phyloP scores from a whole-genome alignment of 805 yeast species.

The Saccharomyces paradoxus region DNA sequence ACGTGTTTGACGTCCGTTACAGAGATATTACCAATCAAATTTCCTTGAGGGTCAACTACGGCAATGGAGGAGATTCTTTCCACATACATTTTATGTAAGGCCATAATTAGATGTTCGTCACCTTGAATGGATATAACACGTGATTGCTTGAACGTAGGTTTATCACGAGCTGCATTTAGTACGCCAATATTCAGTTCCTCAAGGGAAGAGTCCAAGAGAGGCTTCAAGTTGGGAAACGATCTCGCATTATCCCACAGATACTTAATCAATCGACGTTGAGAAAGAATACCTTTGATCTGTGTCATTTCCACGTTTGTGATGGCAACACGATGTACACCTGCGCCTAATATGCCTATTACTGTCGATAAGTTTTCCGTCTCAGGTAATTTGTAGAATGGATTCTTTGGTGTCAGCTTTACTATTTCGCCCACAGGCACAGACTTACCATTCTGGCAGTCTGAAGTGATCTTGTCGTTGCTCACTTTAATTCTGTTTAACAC shows the following conservation, averaged over 20 bases:
- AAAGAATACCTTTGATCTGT: slow-evolving; percentile 69
- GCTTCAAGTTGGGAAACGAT: slow-evolving; percentile 71
- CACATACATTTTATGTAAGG: slow-evolving; percentile 72
- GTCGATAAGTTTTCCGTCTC: slow-evolving; percentile 57
- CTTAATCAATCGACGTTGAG: slow-evolving; percentile 79
- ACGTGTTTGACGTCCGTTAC: slow-evolving; percentile 88
- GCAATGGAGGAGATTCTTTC: slow-evolving; percentile 84
- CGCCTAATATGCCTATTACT: slow-evolving; percentile 78
- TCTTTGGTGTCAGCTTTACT: slow-evolving; percentile 71
- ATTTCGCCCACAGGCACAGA: slow-evolving; percentile 86
- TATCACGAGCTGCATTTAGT: slow-evolving; percentile 23
- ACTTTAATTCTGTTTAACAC: slow-evolving; percentile 63
- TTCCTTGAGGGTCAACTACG: slow-evolving; percentile 69
- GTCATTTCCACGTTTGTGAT: slow-evolving; percentile 48
- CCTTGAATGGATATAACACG: slow-evolving; percentile 74
- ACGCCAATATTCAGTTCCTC: slow-evolving; percentile 70
- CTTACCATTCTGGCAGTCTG: slow-evolving; percentile 69
- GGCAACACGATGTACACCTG: slow-evolving; percentile 90
- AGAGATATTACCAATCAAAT: slow-evolving; percentile 82
- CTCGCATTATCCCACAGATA: slow-evolving; percentile 91
- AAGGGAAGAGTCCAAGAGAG: slow-evolving; percentile 56
- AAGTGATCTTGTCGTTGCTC: slow-evolving; percentile 22
- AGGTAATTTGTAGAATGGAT: slow-evolving; percentile 73
- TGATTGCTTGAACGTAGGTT: slow-evolving; percentile 29
- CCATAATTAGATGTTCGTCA: slow-evolving; percentile 79